phyloP scores from a whole-genome alignment of 768 basidiomycete species.

The Melanogaster broomeanus region DNA sequence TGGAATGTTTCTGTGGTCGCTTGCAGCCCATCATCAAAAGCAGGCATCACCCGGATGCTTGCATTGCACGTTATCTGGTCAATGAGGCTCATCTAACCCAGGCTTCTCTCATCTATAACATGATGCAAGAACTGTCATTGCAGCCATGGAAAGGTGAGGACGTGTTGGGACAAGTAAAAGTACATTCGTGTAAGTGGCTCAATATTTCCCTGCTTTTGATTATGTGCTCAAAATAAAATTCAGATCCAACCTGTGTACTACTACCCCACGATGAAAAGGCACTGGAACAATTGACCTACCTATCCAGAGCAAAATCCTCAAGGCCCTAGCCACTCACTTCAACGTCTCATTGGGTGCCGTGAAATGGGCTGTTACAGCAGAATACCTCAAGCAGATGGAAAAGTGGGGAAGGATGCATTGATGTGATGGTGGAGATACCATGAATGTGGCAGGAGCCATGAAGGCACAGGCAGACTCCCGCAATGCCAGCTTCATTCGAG shows the following conservation, averaged over 20 bases:
- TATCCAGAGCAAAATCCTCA: no score
- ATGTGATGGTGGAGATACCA: not conserved
- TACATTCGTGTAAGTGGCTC: slow-evolving; percentile 31
- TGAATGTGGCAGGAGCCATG: no score
- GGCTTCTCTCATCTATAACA: not conserved
- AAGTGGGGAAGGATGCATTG: not conserved
- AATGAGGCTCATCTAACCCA: not conserved
- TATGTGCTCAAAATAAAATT: no score
- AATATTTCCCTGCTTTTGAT: not conserved
- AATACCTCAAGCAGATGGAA: not conserved
- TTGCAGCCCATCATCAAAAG: not conserved
- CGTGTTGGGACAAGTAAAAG: no score
- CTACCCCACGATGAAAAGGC: not conserved
- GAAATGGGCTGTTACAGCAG: no score
- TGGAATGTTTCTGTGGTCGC: not conserved
- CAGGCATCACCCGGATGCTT: not conserved
- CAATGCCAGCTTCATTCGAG: no score
- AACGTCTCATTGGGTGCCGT: no score
- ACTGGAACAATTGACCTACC: no score
- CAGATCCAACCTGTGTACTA: not conserved
- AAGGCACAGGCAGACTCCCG: no score
- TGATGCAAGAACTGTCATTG: no score
- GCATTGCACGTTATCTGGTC: not conserved
- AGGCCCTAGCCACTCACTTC: no score
- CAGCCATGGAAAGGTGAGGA: no score